phyloP scores from a whole-genome alignment of 2,329 filamentous ascomycete species.

The Colletotrichum sp. region DNA sequence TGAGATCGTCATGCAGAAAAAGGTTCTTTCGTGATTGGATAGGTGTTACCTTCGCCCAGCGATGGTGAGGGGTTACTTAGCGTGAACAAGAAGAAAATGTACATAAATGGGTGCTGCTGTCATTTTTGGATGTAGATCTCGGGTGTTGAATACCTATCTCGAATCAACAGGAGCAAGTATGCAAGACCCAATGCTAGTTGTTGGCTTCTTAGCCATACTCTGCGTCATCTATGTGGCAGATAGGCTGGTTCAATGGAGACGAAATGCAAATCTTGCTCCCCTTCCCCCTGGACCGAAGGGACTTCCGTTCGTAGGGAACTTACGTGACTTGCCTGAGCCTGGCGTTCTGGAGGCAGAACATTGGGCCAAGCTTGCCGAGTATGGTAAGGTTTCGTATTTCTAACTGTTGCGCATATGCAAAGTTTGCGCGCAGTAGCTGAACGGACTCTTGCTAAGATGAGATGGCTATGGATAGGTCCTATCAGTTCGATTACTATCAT shows the following conservation, averaged over 20 bases:
- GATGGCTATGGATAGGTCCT: constrained; percentile 3
- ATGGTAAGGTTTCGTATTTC: constrained; percentile 15
- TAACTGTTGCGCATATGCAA: neutral
- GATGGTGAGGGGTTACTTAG: neutral
- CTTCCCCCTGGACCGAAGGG: constrained; percentile 31
- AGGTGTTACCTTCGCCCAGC: neutral
- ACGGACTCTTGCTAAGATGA: neutral
- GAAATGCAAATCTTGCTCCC: neutral
- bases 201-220: neutral
- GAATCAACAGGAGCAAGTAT: neutral
- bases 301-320: constrained; percentile 50
- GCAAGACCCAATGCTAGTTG: neutral
- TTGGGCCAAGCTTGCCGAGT: constrained; percentile 38
- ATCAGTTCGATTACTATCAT: constrained; percentile 39
- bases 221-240: neutral
- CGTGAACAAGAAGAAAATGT: neutral
- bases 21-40: neutral
- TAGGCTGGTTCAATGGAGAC: neutral
- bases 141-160: neutral
- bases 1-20: neutral
- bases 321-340: constrained; percentile 45
- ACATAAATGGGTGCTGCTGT: neutral
- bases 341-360: constrained; percentile 33
- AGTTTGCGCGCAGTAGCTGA: neutral
- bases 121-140: neutral